Base-by-base conservation (phyloP, 495 filamentous ascomycete genomes). In the Penicillium cataractarum region DNA sequence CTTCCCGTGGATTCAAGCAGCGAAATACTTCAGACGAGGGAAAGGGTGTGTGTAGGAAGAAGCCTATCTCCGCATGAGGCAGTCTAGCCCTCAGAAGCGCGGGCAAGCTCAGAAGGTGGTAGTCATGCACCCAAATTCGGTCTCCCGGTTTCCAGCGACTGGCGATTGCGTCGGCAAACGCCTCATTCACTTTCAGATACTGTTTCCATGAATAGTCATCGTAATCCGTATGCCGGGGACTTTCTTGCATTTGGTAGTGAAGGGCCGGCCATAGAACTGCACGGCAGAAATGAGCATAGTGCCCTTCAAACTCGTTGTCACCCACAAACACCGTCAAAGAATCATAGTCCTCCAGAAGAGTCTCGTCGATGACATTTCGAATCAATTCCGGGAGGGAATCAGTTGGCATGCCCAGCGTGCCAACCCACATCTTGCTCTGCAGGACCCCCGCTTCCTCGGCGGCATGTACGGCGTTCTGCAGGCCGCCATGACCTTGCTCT, bases 181-280 rank as follows among this genome's bases (percentile, higher is more conserved):
- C 90, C 69, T 91, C 86, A 74, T 96, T 96, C 66, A 96, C 81
- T 40, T 88, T 89, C 59, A 90, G 86, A 67, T 96, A 97, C 78
- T 90, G 94, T 63, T 89, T 84, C 92, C 92, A 97, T n/a, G 92
- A 94, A 70, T 96, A 92, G 67, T 96, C 92, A 68, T 92, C 87
- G 67, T 96, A 97, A 3, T 93, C 92, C 73, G 92, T 96, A 83
- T 91, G 96, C 78, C 95, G 95, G 21, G 93, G 92, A 67, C 90
- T 91, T 69, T 96, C 93, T 31, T 93, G 93, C 71, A 96, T 93
- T 72, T 95, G 91, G 73, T 97, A 96, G 73, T 97, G 92, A 74
- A 96, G 91, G 51, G 94, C 91, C 12, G 90, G 90, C 90, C 90
- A 93, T 26, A 93, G 80, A 32, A 92, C 89, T 68, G 90, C 82